Evolutionary conservation across 306 rosid genomes (phyloP), one percentile per base, ranked within the genome.

Genomic region (Benincasa hispida): DNA sequence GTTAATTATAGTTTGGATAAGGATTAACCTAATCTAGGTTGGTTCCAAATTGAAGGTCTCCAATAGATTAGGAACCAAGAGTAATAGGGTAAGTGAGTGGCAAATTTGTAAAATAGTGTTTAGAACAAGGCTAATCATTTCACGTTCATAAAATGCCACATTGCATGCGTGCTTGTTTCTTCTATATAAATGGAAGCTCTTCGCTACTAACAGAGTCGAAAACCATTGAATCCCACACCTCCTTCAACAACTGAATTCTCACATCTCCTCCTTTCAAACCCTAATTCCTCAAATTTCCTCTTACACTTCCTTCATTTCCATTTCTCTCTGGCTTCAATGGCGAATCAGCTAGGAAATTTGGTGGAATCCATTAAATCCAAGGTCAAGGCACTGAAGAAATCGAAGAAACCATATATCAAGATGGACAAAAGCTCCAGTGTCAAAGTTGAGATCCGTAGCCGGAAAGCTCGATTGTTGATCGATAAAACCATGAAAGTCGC

Each of bases 401-500:
- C 85, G 12, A 83, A 87, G 75, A 91, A 91, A 69, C 87, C 96
- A 1, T 91, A 94, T 82, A 14, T 94, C 1, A 94, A 90, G 83
- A 91, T 94, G 87, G 98, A 91, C 75, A 91, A 94, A 80, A 94
- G 98, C 82, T 88, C 97, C 2, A 94, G 97, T 63, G 96, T 94
- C 2, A 87, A 74, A 84, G 96, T 94, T 0, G 98, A 94, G 89
- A 94, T 94, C 86, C 96, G 97, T 5, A 94, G 98, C 91, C 84
- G 84, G 60, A 90, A 89, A 63, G 96, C 98, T 76, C 91, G 96
- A 18, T 86, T 76, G 59, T 83, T 94, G 69, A 94, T 94, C 3
- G 94, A 94, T 41, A 91, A 93, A 83, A 94, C 98, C 3, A 78
- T 94, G 83, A 83, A 94, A 82, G 88, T 86, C 50, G 96, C 98